Evolutionary conservation across 345 rosid genomes (phyloP).

Genomic region (Hibiscus tridactylites): DNA sequence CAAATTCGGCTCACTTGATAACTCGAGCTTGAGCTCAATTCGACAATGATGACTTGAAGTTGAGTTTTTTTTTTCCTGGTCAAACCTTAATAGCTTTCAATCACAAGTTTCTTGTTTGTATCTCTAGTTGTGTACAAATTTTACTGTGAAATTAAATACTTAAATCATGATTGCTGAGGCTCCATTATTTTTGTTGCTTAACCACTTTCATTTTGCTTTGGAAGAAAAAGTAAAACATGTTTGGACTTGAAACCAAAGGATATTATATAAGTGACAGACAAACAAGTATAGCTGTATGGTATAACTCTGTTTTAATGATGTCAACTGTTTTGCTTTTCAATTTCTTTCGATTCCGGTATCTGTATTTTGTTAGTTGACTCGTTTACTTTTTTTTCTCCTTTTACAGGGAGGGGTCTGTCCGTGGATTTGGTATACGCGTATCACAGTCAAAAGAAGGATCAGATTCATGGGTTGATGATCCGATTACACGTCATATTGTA

Average conservation of each 20-base stretch:
- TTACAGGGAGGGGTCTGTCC: slow-evolving; percentile 70
- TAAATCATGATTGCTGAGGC: neutral
- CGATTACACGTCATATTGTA: slow-evolving; percentile 69
- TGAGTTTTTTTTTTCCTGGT: neutral
- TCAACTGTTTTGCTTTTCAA: neutral
- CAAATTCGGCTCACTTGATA: neutral
- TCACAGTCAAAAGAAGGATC: slow-evolving; percentile 62
- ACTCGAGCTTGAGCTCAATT: neutral
- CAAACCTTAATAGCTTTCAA: neutral
- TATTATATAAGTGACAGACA: no score
- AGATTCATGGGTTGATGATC: slow-evolving; percentile 96
- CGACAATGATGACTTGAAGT: neutral
- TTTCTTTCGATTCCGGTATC: neutral
- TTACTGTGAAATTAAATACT: neutral
- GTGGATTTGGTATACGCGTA: slow-evolving; percentile 68
- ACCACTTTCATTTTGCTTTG: neutral
- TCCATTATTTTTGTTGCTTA: neutral
- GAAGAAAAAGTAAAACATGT: neutral
- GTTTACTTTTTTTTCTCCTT: neutral
- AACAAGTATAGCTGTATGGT: neutral
- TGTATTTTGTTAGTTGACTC: neutral
- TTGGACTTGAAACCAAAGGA: neutral
- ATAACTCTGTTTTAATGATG: neutral
- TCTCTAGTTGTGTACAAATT: neutral
- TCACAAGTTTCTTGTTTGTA: neutral